Evolutionary conservation across 2,329 filamentous ascomycete species (phyloP).

Genomic region (Aspergillus calidoustus): DNA sequence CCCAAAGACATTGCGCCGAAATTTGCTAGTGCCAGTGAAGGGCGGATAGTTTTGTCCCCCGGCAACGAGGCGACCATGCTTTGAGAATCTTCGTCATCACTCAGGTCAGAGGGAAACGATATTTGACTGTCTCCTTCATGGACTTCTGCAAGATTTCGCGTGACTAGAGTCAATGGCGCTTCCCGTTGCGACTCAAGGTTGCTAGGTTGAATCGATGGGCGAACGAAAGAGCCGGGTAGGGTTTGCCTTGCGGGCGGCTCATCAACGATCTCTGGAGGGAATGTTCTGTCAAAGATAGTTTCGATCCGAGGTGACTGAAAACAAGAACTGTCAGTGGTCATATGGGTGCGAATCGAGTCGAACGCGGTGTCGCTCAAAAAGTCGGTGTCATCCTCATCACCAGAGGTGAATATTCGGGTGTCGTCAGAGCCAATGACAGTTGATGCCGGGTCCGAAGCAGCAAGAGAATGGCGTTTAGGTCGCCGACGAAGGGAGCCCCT

Average conservation of each 20-base stretch:
- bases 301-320: constrained; percentile 63
- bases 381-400: constrained; percentile 66
- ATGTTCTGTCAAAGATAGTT: constrained; percentile 65
- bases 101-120: constrained; percentile 30
- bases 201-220: constrained; percentile 30
- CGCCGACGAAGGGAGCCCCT: constrained; percentile 41
- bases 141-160: constrained; percentile 16
- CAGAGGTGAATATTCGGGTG: constrained; percentile 59
- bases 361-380: constrained; percentile 65
- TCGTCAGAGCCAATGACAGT: constrained; percentile 66
- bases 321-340: constrained; percentile 58
- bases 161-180: constrained; percentile 17
- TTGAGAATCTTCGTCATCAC: constrained; percentile 32
- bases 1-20: constrained; percentile 17
- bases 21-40: constrained; percentile 11
- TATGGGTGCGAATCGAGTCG: constrained; percentile 65
- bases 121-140: constrained; percentile 24
- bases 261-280: constrained; percentile 41
- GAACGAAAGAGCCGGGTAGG: constrained; percentile 50
- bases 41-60: constrained; percentile 24
- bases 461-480: constrained; percentile 58
- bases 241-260: constrained; percentile 51
- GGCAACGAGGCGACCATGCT: constrained; percentile 37
- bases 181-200: constrained; percentile 28
- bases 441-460: constrained; percentile 63